phyloP scores from a whole-genome alignment of 192 early-diverging fungal genomes.

The Spinellus fusiger region DNA sequence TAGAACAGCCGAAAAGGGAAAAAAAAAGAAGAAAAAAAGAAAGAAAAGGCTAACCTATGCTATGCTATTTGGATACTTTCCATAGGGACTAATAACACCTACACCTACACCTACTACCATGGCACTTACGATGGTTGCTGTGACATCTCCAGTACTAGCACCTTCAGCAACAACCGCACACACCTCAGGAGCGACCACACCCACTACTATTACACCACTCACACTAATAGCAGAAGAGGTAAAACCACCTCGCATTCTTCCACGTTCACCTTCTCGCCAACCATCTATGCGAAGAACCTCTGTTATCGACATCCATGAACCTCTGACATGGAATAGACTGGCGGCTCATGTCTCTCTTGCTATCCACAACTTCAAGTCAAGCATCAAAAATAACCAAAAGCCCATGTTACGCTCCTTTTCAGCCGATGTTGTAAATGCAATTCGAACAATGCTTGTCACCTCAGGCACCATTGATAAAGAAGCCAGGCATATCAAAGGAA shows the following conservation, averaged over 20 bases:
- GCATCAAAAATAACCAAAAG: slow-evolving; percentile 45
- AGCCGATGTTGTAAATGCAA: slow-evolving; percentile 61
- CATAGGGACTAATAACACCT: too few species aligned
- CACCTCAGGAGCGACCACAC: too few species aligned
- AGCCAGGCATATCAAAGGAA: slow-evolving; percentile 54
- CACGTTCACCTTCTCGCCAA: slow-evolving; percentile 16
- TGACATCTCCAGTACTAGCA: too few species aligned
- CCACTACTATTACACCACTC: too few species aligned
- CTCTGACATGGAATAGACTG: slow-evolving; percentile 48
- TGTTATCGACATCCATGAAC: slow-evolving; percentile 20
- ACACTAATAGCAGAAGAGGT: too few species aligned
- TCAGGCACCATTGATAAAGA: slow-evolving; percentile 71
- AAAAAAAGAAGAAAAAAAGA: too few species aligned
- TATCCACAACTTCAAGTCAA: slow-evolving; percentile 48
- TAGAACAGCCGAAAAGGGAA: too few species aligned
- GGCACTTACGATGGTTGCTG: too few species aligned
- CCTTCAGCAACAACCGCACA: too few species aligned
- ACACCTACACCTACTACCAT: too few species aligned
- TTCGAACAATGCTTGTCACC: slow-evolving; percentile 81
- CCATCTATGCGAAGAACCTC: background rate
- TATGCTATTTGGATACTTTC: too few species aligned
- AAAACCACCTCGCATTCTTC: slow-evolving; percentile 7
- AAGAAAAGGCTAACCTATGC: too few species aligned
- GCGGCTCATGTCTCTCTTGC: slow-evolving; percentile 38
- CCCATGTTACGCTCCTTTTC: slow-evolving; percentile 51